Percentiles rank a stretch among this genome's conserved stretches.
Conservation (phyloP, 805 yeast species). For the Cyberlindnera nakhonratchasimensis region DNA sequence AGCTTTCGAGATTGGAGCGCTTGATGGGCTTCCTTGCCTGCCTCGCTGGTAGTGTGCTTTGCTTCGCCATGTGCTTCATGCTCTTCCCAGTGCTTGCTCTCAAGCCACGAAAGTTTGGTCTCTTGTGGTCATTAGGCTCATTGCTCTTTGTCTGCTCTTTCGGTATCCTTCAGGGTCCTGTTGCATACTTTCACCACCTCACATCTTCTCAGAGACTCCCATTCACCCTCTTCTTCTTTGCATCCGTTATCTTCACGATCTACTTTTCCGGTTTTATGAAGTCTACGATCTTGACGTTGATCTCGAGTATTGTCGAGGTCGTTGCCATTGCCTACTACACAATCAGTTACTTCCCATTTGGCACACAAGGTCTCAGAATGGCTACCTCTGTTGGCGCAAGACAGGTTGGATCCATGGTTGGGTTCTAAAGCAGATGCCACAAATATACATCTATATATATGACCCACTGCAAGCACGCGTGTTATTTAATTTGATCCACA, state of each 20-base stretch:
- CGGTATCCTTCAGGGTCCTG: conserved; percentile 90
- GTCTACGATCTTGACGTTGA: conserved; percentile 70
- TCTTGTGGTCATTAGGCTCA: conserved; percentile 89
- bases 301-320: conserved; percentile 73
- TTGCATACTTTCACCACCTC: conserved; percentile 71
- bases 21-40: conserved; percentile 74
- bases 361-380: conserved; percentile 69
- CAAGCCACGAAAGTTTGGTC: conserved; percentile 88
- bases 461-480: no score
- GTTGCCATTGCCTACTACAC: conserved; percentile 89
- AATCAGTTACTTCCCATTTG: conserved; percentile 92
- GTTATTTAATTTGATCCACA: no score
- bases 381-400: conserved; percentile 55
- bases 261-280: conserved; percentile 67
- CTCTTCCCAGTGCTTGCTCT: conserved; percentile 86
- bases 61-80: conserved; percentile 78
- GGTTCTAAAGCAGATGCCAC: conserved; percentile 7
- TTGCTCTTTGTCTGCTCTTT: conserved; percentile 82
- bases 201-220: conserved; percentile 72
- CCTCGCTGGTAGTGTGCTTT: conserved; percentile 69
- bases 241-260: conserved; percentile 74
- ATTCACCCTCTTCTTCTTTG: conserved; percentile 76
- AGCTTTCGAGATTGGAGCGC: conserved; percentile 73
- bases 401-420: conserved; percentile 33
- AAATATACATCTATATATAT: no score